These are phyloP conservation scores for Colletotrichum falcatum DNA, from an alignment of 2,329 filamentous ascomycete species.

Conservation along the genomic window DNA sequence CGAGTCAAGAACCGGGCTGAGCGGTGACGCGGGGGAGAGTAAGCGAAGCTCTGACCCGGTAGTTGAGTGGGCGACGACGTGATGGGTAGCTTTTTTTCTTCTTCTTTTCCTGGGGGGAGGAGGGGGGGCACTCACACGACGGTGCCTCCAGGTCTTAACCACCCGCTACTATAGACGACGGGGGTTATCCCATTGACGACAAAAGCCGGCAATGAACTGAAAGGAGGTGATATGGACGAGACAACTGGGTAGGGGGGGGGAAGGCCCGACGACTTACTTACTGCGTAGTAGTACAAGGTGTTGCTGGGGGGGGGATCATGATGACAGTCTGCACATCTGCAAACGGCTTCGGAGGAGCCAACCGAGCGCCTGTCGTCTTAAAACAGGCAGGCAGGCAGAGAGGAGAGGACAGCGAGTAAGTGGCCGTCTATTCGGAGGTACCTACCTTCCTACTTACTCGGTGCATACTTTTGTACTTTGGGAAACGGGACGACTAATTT, in stretches of 20 bases:
- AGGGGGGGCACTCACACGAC: too few relatives aligned
- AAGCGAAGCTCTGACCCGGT: background rate
- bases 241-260: background rate
- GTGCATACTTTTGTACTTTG: too few relatives aligned
- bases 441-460: too few relatives aligned
- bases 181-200: background rate
- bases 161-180: too few relatives aligned
- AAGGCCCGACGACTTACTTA: too few relatives aligned
- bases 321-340: conserved; percentile 1
- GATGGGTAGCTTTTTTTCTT: too few relatives aligned
- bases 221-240: background rate
- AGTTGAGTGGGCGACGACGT: conserved; percentile 5
- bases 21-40: background rate
- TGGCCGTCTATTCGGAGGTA: too few relatives aligned
- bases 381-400: too few relatives aligned
- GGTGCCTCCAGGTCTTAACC: too few relatives aligned
- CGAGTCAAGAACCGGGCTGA: background rate
- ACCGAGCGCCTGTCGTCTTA: conserved; percentile 8
- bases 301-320: conserved; percentile 11
- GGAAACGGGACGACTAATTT: conserved; percentile 1
- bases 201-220: conserved; percentile 8
- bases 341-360: conserved; percentile 8
- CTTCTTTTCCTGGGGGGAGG: too few relatives aligned
- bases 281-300: too few relatives aligned
- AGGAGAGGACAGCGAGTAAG: background rate